Base-by-base conservation (phyloP, 1,284 basidiomycete species). In the Grifola frondosa region DNA sequence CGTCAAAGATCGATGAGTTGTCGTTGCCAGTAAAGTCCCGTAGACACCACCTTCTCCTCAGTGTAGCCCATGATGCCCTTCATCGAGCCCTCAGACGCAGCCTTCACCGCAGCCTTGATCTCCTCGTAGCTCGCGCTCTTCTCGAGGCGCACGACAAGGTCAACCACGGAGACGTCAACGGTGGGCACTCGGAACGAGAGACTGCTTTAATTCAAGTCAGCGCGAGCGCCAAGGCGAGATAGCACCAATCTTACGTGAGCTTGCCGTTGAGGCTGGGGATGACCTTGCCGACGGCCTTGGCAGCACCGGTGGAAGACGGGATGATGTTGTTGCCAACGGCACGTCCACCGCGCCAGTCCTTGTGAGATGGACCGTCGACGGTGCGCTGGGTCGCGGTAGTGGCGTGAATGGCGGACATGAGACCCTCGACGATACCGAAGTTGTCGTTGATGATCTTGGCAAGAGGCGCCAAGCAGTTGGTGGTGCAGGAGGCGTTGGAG, bases 401-500 rank as follows among this genome's bases (percentile, higher is more conserved):
- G 35, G 91, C 87, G 72, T 99, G 96, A 58, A 98, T 91, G 57
- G 97, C 98, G 71, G 91, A 97, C 97, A 99, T 99, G 66, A 99
- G 80, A 68, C 91, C 94, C 76, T 97, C 94, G 53, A 90, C 77
- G 62, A 97, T 95, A 60, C 87, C 89, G 66, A 89, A 96, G n/a
- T 89, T 95, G 84, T 99, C 97, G 75, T 99, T 65, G 77, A 99
- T 79, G 68, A 98, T 88, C 81, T 99, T 99, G 71, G 96, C 96
- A 51, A 99, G 85, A 53, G 97, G 95, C 26, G 97, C 97, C 52
- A 99, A 83, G 73, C 94, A 97, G 87, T 99, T 99, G 73, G 96
- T 99, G 40, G 96, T 99, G 85, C 96, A 99, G 32, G 95, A 98
- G 25, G 96, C 96, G 74, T 99, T 99, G 59, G 96, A 99, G 71